Evolutionary conservation across 2,329 filamentous ascomycete genomes (phyloP), one percentile per base, ranked within the genome.

Genomic region (Claviceps citrina): DNA sequence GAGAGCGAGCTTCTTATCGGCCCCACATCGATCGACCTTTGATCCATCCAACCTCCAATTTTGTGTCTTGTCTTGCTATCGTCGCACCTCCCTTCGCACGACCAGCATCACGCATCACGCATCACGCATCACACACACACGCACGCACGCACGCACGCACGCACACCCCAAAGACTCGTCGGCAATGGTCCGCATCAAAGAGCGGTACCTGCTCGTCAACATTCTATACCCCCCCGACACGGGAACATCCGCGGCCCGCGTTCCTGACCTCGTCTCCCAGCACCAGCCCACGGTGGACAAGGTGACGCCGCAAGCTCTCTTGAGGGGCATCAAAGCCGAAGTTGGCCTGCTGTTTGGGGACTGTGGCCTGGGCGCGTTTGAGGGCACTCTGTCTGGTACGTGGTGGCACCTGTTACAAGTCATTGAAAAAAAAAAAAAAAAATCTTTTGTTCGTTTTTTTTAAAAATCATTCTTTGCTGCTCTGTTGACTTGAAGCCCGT

Each of bases 161-260:
- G 8, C 22, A 24, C 22, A 24, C 22, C 5, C n/a, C n/a, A n/a
- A n/a, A n/a, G n/a, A n/a, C n/a, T n/a, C n/a, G n/a, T n/a, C 35
- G 24, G 46, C 27, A 36, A 95, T 98, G 91, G 91, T 98, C 44
- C 84, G 91, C 55, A 76, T 96, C 50, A 98, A 98, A 63, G 82
- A 94, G 61, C 80, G 91, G 52, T 98, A 98, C 59, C 73, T 98
- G 15, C 76, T 96, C n/a, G 76, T 96, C 46, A 84, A 93, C 56
- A 86, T 96, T 48, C 70, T 96, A 35, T 95, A 95, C 53, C 85
- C 87, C 0, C 70, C 76, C 6, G 64, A 73, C 10, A 46, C 65
- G 8, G 46, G 53, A 8, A 52, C 51, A 44, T 45, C 51, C 44
- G 59, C 57, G 42, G 37, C 55, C 26, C 57, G 61, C 49, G 50